Base-by-base conservation (phyloP, 2,329 filamentous ascomycete species). In the Rutstroemia sp. region DNA sequence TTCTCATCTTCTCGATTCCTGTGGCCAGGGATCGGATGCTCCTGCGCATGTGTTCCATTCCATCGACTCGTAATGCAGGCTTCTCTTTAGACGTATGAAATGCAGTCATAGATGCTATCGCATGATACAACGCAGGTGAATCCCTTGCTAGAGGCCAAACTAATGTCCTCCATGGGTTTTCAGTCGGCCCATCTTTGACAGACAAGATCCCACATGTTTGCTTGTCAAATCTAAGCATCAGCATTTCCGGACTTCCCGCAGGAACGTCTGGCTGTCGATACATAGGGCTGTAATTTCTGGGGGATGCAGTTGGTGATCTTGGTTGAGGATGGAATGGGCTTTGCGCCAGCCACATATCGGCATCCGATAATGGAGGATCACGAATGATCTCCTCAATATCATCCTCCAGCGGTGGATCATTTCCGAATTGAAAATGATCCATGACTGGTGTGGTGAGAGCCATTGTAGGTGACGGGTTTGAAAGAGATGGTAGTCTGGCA, bases 121-220 rank as follows among this genome's bases (percentile, higher is more conserved):
- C 85, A 71, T 88, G 82, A 62, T 83, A 85, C 38, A 89, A 71
- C 2, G 85, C 84, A 2, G 83, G 81, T 4, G 79, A 85, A 49
- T 83, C 76, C 62, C 76, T 77, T 3, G 84, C 82, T 49, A 89
- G 70, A 1, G 86, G 85, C 83, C 84, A 87, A n/a, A 89, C 75
- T 47, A 86, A 73, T 5, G 79, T 87, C 27, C 84, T 77, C 86
- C 86, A 89, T 2, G 85, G 85, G 65, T 88, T 89, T 63, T 88
- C 86, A 1, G 76, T 80, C 6, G 78, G 76, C 0, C 85, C 85
- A 67, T 88, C 84, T 65, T 87, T 88, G 52, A 88, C 77, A 0
- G 85, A 88, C 19, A 88, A 73, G 49, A 89, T 86, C 3, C 84
- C 84, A 66, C 85, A 88, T 0, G 85, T 88, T 56, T 84, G 74